These are phyloP conservation scores for Piromyces finnis DNA, from an alignment of 192 early-diverging fungal species.

Conservation along the genomic window DNA sequence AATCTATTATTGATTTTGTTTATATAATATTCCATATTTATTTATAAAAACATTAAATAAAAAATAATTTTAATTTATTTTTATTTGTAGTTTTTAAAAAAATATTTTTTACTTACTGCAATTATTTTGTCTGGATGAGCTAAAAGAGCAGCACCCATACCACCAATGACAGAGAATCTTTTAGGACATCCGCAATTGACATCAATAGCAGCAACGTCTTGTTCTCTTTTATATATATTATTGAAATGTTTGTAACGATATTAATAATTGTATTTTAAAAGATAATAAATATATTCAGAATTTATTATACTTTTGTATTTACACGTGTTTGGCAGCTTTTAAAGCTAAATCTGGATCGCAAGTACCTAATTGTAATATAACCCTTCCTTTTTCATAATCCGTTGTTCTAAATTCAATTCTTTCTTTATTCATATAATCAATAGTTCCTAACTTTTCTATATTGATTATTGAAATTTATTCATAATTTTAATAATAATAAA, in stretches of 20 bases:
- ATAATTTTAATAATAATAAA: background rate
- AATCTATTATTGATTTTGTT: conserved; percentile 39
- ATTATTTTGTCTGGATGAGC: conserved; percentile 64
- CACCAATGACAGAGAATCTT: conserved; percentile 76
- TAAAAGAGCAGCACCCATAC: conserved; percentile 87
- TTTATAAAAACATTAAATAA: no score
- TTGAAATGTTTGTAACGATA: background rate
- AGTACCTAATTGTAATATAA: conserved; percentile 90
- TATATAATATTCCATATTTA: no score
- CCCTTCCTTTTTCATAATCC: conserved; percentile 44
- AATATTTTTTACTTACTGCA: conserved; percentile 14
- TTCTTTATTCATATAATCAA: conserved; percentile 46
- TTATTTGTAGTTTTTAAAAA: background rate
- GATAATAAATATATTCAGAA: no score
- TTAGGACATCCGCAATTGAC: conserved; percentile 98
- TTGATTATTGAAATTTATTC: no score
- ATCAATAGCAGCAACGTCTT: conserved; percentile 81
- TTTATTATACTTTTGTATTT: no score
- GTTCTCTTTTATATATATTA: conserved; percentile 18
- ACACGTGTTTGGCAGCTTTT: conserved; percentile 65
- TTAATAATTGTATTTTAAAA: no score
- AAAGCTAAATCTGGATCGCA: conserved; percentile 70
- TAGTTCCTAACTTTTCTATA: conserved; percentile 35
- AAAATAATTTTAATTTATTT: no score
- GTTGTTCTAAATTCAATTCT: conserved; percentile 54